phyloP scores from a whole-genome alignment of 495 filamentous ascomycete species.

The Sordaria brevicollis region DNA sequence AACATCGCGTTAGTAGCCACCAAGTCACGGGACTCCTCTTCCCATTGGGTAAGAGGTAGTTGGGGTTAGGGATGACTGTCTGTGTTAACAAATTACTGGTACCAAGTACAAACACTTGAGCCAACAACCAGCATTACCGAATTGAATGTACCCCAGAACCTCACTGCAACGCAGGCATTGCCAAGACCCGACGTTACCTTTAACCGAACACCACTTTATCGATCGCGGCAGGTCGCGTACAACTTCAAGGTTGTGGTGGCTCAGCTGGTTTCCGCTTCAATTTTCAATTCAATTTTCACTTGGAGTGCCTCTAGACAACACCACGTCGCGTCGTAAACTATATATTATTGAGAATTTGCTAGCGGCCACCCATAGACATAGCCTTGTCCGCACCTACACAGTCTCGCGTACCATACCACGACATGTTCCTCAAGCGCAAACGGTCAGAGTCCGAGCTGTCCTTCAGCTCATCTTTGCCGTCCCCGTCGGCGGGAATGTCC shows the following conservation, averaged over 20 bases:
- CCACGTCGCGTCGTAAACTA: neutral
- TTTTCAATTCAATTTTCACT: neutral
- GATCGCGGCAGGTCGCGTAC: neutral
- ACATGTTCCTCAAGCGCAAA: constrained; percentile 41
- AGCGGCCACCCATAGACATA: neutral
- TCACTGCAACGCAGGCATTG: too few relatives aligned
- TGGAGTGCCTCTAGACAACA: neutral
- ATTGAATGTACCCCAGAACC: too few relatives aligned
- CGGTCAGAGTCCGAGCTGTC: constrained; percentile 40
- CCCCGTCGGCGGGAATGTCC: constrained; percentile 15
- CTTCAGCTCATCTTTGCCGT: constrained; percentile 28
- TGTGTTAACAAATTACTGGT: too few relatives aligned
- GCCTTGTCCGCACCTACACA: neutral
- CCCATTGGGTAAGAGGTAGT: neutral
- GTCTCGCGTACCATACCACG: neutral
- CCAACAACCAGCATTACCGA: too few relatives aligned
- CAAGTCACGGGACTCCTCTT: neutral
- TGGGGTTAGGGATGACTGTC: neutral
- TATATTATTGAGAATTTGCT: neutral
- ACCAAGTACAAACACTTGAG: too few relatives aligned
- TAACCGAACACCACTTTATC: neutral
- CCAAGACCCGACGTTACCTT: neutral
- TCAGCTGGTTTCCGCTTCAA: neutral
- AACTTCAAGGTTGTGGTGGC: too few relatives aligned
- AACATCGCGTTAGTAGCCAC: neutral